Percentiles rank a stretch among this genome's conserved stretches.
These are phyloP conservation scores for Calycina herbarum DNA, from an alignment of 2,329 filamentous ascomycete genomes.

Conservation along the genomic window DNA sequence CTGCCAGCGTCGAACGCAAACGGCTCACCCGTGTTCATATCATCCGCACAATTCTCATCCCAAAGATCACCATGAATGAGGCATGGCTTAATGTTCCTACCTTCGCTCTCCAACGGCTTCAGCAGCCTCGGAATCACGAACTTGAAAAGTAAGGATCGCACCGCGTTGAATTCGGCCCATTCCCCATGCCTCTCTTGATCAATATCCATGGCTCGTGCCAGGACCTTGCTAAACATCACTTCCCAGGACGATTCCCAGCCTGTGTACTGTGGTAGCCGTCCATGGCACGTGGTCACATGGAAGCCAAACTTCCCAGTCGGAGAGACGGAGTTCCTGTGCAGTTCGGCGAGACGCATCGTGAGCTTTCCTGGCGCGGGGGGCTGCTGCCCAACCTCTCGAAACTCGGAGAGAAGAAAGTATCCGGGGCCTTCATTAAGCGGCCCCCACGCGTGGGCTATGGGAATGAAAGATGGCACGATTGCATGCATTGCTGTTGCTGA, in stretches of 20 bases:
- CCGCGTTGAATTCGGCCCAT: not conserved
- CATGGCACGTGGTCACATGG: constrained; percentile 32
- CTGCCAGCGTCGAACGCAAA: too few relatives aligned
- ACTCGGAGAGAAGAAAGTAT: constrained; percentile 33
- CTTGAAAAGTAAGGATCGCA: too few relatives aligned
- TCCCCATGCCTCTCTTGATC: not conserved
- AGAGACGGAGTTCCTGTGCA: constrained; percentile 29
- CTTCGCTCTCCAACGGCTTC: too few relatives aligned
- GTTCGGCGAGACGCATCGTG: constrained; percentile 25
- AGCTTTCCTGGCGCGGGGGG: constrained; percentile 27
- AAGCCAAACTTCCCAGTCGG: constrained; percentile 35
- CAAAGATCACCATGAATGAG: too few relatives aligned
- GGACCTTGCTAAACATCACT: not conserved
- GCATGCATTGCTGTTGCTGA: too few relatives aligned
- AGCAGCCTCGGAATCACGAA: too few relatives aligned
- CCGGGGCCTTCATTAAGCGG: not conserved
- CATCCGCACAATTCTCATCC: too few relatives aligned
- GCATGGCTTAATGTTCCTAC: too few relatives aligned
- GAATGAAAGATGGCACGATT: too few relatives aligned
- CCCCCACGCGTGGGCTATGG: constrained; percentile 5
- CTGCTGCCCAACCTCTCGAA: constrained; percentile 28
- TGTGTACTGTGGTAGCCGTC: constrained; percentile 23
- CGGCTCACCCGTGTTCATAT: too few relatives aligned
- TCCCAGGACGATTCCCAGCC: constrained; percentile 8
- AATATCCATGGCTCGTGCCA: constrained; percentile 4